Conservation (phyloP, 495 filamentous ascomycete species). For the Rhypophila decipiens region DNA sequence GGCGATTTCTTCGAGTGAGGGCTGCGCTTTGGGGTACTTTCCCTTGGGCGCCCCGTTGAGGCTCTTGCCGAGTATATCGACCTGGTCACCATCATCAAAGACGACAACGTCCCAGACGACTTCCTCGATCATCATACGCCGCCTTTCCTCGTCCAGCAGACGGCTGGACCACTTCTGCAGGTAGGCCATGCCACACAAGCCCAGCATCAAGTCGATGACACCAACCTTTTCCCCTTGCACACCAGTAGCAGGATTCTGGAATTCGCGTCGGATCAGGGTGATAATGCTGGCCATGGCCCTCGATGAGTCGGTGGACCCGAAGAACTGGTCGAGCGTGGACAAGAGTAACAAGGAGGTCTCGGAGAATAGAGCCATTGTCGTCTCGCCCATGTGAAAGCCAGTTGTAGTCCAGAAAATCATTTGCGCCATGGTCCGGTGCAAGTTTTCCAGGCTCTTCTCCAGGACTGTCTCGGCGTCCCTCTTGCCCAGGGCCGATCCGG, state of each 20-base stretch:
- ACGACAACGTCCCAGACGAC: constrained; percentile 77
- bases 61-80: constrained; percentile 49
- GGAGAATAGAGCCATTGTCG: constrained; percentile 53
- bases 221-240: constrained; percentile 55
- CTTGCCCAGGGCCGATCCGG: constrained; percentile 47
- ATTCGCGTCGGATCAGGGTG: constrained; percentile 64
- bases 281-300: constrained; percentile 76
- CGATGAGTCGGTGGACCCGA: constrained; percentile 73
- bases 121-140: constrained; percentile 50
- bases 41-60: constrained; percentile 24
- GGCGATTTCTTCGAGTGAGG: constrained; percentile 10
- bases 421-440: constrained; percentile 58
- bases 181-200: constrained; percentile 63
- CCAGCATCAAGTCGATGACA: constrained; percentile 59
- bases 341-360: constrained; percentile 61
- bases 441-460: constrained; percentile 54
- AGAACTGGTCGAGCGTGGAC: constrained; percentile 63
- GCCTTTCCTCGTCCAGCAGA: constrained; percentile 50
- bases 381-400: constrained; percentile 63
- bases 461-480: constrained; percentile 58
- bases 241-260: constrained; percentile 56
- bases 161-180: constrained; percentile 62
- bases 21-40: constrained; percentile 8
- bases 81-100: constrained; percentile 54
- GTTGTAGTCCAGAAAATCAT: constrained; percentile 62